phyloP scores from a whole-genome alignment of 495 filamentous ascomycete species.

The Hypoxylon perforatum region DNA sequence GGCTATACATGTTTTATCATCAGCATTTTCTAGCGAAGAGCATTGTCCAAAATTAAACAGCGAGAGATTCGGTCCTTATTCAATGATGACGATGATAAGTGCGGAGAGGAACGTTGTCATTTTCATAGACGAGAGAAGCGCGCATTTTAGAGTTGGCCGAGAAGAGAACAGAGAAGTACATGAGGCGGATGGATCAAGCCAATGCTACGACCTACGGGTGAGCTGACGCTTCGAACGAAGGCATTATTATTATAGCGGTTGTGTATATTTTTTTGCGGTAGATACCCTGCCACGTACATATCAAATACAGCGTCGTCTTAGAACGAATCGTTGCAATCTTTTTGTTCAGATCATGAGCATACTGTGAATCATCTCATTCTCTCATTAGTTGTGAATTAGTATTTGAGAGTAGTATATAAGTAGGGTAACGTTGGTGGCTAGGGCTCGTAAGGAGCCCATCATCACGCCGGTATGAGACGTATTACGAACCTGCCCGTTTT shows the following conservation, averaged over 20 bases:
- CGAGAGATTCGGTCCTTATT: conserved; percentile 20
- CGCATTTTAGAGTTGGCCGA: conserved; percentile 17
- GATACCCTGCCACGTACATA: conserved; percentile 35
- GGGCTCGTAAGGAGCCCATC: neutral
- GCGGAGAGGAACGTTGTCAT: conserved; percentile 6
- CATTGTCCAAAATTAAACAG: conserved; percentile 15
- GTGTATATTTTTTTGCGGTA: conserved; percentile 33
- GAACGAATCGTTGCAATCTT: neutral
- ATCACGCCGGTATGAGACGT: neutral
- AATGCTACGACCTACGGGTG: conserved; percentile 2
- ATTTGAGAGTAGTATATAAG: neutral
- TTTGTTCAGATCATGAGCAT: neutral
- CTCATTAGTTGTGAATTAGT: no score
- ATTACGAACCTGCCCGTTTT: neutral
- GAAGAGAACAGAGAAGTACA: conserved; percentile 7
- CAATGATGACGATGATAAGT: conserved; percentile 15
- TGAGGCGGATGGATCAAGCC: neutral
- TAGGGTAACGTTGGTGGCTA: neutral
- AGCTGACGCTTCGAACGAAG: neutral
- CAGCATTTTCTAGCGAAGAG: conserved; percentile 13
- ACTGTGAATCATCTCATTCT: neutral
- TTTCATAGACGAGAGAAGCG: conserved; percentile 29
- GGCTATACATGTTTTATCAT: conserved; percentile 1
- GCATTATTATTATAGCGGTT: conserved; percentile 8
- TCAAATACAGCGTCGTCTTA: conserved; percentile 10